Base-by-base conservation (phyloP, 176 grass and related monocot species). In the Hsuehochloa calcarea region DNA sequence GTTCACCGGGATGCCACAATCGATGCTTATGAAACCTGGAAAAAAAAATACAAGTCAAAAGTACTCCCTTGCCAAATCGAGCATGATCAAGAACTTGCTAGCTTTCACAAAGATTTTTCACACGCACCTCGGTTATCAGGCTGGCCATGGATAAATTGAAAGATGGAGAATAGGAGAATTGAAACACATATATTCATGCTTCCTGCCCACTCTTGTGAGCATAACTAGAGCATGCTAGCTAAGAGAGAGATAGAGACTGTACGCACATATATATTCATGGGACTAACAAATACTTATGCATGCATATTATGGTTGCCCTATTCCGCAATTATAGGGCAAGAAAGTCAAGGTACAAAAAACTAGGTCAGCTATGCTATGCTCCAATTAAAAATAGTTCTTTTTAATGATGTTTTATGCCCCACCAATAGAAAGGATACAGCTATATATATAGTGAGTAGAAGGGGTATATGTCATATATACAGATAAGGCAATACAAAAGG, bases 21-120 rank as follows among this genome's bases (percentile, higher is more conserved):
- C 85, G 17, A 95, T 95, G 85, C 45, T 95, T 81, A 92, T 88
- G 68, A 95, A 95, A 86, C 90, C 90, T 92, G 81, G 13, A 77
- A 77, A 62, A 40, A 4, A 39, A 82, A 59, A 69, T 66, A 56
- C 68, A n/a, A 39, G 71, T 39, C 20, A 59, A 17, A 45, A 23
- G 3, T 23, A 72, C 16, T 47, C 20, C 17, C 19, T 74, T 46
- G 37, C 1, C 23, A 74, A 74, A 72, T n/a, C 20, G 7, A 75
- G 14, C 17, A 44, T 58, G 45, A 23, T 55, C 17, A 81, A 31
- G 23, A 74, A 74, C 81, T 63, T 63, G 68, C 29, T 72, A 43
- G 66, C 34, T 14, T 68, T 43, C 35, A 50, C 47, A 56, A 38
- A 25, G 59, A 40, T 16, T 67, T 39, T 65, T 56, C 37, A 27